Evolutionary conservation across 495 filamentous ascomycete genomes (phyloP), one percentile per base, ranked within the genome.

Genomic region (Hypoxylon fuscum): DNA sequence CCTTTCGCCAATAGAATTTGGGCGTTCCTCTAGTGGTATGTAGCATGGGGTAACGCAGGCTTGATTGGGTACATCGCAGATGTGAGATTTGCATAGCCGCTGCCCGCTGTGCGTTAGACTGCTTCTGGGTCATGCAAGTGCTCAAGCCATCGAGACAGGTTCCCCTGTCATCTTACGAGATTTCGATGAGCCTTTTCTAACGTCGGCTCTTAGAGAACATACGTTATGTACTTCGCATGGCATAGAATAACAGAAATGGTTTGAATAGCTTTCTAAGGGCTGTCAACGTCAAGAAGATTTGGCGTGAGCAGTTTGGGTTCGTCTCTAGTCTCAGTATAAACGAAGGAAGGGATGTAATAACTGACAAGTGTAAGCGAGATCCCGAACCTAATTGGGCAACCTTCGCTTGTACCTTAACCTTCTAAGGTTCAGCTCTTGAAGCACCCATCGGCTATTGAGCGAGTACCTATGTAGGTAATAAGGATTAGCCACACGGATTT

Each of bases 1-100:
- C 65, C 55, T 58, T 21, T 41, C 56, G 52, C 62, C 34, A 43
- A 41, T 38, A 48, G 38, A 49, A 45, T 43, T 54, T 62, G 51
- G 59, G 46, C 59, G 55, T 42, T 59, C 45, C 55, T 49, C 34
- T 54, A 57, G 49, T 31, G 50, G 48, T n/a, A n/a, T n/a, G n/a
- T 51, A 62, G 42, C 61, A 70, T 70, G 69, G 69, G 60, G 66
- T 68, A 72, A 58, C 48, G 34, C 54, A 51, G 21, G 48, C 53
- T 43, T 72, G 64, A 71, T 74, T 71, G 72, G 72, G 22, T 54
- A 62, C 53, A 61, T 66, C 46, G 56, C 51, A 64, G 58, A 66
- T 68, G 61, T 71, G 64, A 69, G 70, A 72, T 71, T 64, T 73
- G 70, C 72, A 74, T 74, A 74, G 70, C 72, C 72, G 72, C 67